Evolutionary conservation across 1,284 basidiomycete species (phyloP), one percentile per base, ranked within the genome.

Genomic region (Trametes hirsuta): DNA sequence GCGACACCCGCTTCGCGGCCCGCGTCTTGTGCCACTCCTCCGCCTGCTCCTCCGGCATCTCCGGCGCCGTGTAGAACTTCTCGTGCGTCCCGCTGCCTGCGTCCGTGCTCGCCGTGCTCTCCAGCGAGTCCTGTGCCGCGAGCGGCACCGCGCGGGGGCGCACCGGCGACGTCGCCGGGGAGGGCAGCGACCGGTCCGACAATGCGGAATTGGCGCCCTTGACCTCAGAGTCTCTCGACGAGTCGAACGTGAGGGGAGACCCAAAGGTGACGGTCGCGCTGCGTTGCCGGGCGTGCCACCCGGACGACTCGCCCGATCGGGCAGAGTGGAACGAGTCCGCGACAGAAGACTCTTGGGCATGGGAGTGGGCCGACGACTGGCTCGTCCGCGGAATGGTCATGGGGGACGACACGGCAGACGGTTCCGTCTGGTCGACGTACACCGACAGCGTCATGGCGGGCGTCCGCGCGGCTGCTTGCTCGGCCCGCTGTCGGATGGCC

Each of bases 21-120:
- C 88, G 85, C 1, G 93, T 94, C 73, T 87, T 87, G 72, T 91
- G 80, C 93, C 93, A 95, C 60, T 90, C 86, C 73, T 94, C 92
- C 18, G 92, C 91, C 72, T 85, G 79, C 70, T 91, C 88, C 58
- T 84, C 81, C 18, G 72, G 69, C 45, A 68, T 75, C 66, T 84
- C 82, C 6, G 70, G 71, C 39, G 75, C 77, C 11, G 78, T 78
- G 61, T 75, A 77, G 66, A 78, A 79, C 53, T 75, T 78, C 66
- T 86, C 81, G 60, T 82, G 82, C 22, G 61, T 40, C n/a, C 66
- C 66, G 39, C 37, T 35, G 51, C 53, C 55, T 15, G 61, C 66
- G 21, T 66, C 64, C 22, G 63, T 61, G 54, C 60, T 66, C 49
- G 51, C 42, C 40, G 65, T 64, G 54, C 67, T 71, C 41, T 71